Conservation (phyloP, 2,329 filamentous ascomycete species). For the Fusarium brevicatenulatum region DNA sequence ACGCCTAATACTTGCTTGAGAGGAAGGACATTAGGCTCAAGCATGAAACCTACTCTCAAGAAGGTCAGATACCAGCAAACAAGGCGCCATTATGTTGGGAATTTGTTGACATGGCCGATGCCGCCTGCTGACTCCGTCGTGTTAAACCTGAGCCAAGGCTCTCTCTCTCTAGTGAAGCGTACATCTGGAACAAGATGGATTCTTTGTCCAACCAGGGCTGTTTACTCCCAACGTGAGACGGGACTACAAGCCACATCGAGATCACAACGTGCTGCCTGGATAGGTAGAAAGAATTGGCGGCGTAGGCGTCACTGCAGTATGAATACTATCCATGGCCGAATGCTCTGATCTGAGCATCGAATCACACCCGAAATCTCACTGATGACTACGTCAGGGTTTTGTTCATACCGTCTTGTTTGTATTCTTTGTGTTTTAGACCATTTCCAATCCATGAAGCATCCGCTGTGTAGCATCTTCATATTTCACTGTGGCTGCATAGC, state of each 20-base stretch:
- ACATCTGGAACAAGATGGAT: slow-evolving; percentile 16
- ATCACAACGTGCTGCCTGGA: neutral
- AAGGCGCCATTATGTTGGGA: neutral
- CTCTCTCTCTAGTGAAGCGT: neutral
- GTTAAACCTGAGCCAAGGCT: slow-evolving; percentile 10
- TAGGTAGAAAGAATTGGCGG: neutral
- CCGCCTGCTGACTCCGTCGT: neutral
- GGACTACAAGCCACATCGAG: slow-evolving; percentile 12
- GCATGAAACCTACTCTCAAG: neutral
- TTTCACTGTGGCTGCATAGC: neutral
- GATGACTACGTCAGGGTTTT: neutral
- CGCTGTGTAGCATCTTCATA: neutral
- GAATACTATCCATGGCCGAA: neutral
- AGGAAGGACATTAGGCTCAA: neutral
- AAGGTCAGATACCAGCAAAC: neutral
- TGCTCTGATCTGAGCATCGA: neutral
- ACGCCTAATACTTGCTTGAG: neutral
- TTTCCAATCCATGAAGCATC: neutral
- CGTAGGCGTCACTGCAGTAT: neutral
- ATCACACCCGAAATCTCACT: neutral
- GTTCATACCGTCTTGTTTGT: neutral
- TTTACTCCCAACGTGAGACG: slow-evolving; percentile 1
- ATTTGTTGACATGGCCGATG: neutral
- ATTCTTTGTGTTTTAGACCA: neutral
- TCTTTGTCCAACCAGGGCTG: slow-evolving; percentile 1